A percentile compares a stretch with the other conserved stretches of the same genome.
Conservation (phyloP, 1,284 basidiomycete genomes). For the Ceraceosorus bombacis region DNA sequence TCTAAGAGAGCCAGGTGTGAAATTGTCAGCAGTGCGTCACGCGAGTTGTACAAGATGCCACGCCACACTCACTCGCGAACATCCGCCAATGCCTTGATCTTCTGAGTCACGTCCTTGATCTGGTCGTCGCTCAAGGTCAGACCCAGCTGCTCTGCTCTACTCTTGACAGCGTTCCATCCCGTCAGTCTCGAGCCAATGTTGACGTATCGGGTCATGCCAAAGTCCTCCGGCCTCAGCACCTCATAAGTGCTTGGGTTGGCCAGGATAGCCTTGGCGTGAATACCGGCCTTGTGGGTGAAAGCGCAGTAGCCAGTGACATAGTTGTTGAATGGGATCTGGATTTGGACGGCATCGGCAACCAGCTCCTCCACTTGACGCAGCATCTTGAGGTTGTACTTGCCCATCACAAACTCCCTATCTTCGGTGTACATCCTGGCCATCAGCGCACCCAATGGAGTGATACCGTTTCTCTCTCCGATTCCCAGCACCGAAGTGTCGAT, state of each 20-base stretch:
- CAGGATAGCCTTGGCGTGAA: slow-evolving; percentile 99
- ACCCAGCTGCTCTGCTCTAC: slow-evolving; percentile 91
- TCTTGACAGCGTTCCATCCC: slow-evolving; percentile 99
- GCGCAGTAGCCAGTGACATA: slow-evolving; percentile 85
- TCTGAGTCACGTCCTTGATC: slow-evolving; percentile 88
- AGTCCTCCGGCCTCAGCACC: slow-evolving; percentile 64
- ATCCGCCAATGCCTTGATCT: slow-evolving; percentile 99
- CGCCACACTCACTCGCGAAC: slow-evolving; percentile 61
- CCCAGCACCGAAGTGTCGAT: slow-evolving; percentile 82
- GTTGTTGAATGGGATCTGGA: slow-evolving; percentile 96
- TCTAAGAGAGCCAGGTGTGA: no score
- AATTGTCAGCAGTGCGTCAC: no score
- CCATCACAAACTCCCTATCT: slow-evolving; percentile 95
- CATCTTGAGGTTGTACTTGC: slow-evolving; percentile 97
- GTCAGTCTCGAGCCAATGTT: slow-evolving; percentile 96
- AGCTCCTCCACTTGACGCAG: slow-evolving; percentile 98
- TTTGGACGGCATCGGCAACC: slow-evolving; percentile 96
- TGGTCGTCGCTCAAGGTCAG: slow-evolving; percentile 76
- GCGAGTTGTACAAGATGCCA: no score
- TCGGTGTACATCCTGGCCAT: slow-evolving; percentile 80
- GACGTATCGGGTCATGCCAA: slow-evolving; percentile 93
- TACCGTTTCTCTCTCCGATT: slow-evolving; percentile 98
- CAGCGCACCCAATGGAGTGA: slow-evolving; percentile 93
- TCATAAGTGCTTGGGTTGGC: slow-evolving; percentile 96
- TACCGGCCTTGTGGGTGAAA: slow-evolving; percentile 99